Percentiles rank a stretch among this genome's conserved stretches.
Conservation (phyloP, 495 filamentous ascomycete genomes). For the Trichoderma erinaceum region DNA sequence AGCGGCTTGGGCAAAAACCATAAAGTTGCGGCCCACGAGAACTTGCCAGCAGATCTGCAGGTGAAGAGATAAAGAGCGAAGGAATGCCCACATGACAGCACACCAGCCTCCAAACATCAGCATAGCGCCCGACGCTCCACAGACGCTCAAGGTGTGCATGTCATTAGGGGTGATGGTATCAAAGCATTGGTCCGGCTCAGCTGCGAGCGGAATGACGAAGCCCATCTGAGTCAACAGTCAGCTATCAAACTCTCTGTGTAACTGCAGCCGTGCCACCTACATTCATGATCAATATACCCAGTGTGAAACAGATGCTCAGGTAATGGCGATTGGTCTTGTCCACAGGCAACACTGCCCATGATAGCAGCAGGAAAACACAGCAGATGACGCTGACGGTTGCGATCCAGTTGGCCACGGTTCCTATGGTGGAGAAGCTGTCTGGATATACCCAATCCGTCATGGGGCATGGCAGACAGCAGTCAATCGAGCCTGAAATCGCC, state of each 20-base stretch:
- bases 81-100: slow-evolving; percentile 81
- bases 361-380: slow-evolving; percentile 70
- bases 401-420: slow-evolving; percentile 66
- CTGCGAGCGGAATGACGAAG: slow-evolving; percentile 84
- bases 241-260: slow-evolving; percentile 14
- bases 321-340: slow-evolving; percentile 91
- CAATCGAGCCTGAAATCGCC: slow-evolving; percentile 27
- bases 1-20: slow-evolving; percentile 71
- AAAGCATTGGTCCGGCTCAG: slow-evolving; percentile 74
- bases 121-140: slow-evolving; percentile 83
- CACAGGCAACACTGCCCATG: slow-evolving; percentile 76
- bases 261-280: slow-evolving; percentile 42
- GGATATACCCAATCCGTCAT: slow-evolving; percentile 78
- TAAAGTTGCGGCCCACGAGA: slow-evolving; percentile 80
- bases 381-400: slow-evolving; percentile 67
- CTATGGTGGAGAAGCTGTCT: slow-evolving; percentile 61
- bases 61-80: slow-evolving; percentile 86
- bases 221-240: slow-evolving; percentile 49
- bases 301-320: slow-evolving; percentile 75
- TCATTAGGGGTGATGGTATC: slow-evolving; percentile 90
- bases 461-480: slow-evolving; percentile 90
- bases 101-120: slow-evolving; percentile 79
- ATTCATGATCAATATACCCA: slow-evolving; percentile 68
- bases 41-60: slow-evolving; percentile 98
- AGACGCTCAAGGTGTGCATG: slow-evolving; percentile 75